Evolutionary conservation across 2,329 filamentous ascomycete species (phyloP).

Genomic region (Acrocalymma vagum): DNA sequence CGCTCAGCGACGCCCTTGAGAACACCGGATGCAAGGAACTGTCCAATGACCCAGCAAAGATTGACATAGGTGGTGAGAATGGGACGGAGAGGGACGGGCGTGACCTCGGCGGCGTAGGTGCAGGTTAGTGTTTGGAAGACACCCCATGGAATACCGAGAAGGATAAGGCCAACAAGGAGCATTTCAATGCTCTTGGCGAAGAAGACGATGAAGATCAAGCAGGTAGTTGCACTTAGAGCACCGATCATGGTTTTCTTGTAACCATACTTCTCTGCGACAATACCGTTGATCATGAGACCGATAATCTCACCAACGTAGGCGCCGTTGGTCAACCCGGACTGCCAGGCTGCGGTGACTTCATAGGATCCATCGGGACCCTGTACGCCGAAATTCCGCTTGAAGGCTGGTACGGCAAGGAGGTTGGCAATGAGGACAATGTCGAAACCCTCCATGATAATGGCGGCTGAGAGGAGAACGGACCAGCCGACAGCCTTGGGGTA

Average conservation of each 20-base stretch:
- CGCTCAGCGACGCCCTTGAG: slow-evolving; percentile 72
- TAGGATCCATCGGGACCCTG: slow-evolving; percentile 47
- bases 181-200: slow-evolving; percentile 58
- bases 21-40: slow-evolving; percentile 75
- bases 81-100: slow-evolving; percentile 72
- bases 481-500: slow-evolving; percentile 89
- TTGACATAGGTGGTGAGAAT: slow-evolving; percentile 72
- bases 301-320: slow-evolving; percentile 54
- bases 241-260: slow-evolving; percentile 49
- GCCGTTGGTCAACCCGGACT: slow-evolving; percentile 56
- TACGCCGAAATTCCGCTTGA: slow-evolving; percentile 54
- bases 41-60: slow-evolving; percentile 78
- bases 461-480: slow-evolving; percentile 84
- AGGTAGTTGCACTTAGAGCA: slow-evolving; percentile 36
- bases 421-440: slow-evolving; percentile 83
- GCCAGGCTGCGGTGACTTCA: slow-evolving; percentile 56
- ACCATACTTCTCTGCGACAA: slow-evolving; percentile 54
- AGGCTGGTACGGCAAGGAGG: slow-evolving; percentile 66
- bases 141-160: slow-evolving; percentile 56
- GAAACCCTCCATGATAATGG: slow-evolving; percentile 91
- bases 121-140: slow-evolving; percentile 58
- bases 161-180: slow-evolving; percentile 67
- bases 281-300: slow-evolving; percentile 56
- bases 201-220: slow-evolving; percentile 47
- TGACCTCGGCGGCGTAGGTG: slow-evolving; percentile 67